Evolutionary conservation across 2,329 filamentous ascomycete genomes (phyloP).

Genomic region (Aureobasidium uvarum): DNA sequence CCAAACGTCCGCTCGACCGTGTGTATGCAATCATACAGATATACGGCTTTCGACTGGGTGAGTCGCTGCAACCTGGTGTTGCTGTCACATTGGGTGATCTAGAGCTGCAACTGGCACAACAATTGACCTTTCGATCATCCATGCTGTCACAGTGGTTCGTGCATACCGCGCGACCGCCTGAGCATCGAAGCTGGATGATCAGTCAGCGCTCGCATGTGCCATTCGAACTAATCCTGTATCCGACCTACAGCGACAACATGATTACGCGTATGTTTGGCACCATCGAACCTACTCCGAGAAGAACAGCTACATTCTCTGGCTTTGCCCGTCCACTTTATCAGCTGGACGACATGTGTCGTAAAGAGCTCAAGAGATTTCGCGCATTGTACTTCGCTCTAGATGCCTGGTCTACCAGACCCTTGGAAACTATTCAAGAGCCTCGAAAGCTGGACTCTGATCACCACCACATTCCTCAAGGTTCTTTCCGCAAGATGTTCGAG

Average conservation of each 20-base stretch:
- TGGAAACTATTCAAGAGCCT: neutral
- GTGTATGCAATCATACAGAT: neutral
- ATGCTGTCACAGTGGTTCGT: constrained; percentile 6
- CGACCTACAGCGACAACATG: neutral
- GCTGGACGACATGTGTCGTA: neutral
- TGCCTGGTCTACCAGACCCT: neutral
- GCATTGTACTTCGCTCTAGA: neutral
- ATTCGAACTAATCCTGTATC: neutral
- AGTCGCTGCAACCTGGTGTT: neutral
- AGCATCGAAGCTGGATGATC: neutral
- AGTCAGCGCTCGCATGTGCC: constrained; percentile 2
- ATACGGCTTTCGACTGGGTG: neutral
- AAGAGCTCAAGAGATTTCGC: neutral
- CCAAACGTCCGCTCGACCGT: neutral
- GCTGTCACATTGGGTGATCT: neutral
- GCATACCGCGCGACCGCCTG: neutral
- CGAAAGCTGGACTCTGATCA: neutral
- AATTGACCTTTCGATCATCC: neutral
- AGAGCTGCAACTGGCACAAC: neutral
- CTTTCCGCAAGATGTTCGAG: neutral
- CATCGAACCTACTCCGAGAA: neutral
- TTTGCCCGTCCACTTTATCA: neutral
- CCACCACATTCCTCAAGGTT: neutral
- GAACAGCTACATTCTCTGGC: neutral
- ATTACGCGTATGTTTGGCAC: neutral